Conservation (phyloP, 2,329 filamentous ascomycete genomes). For the Xylariaceae sp. region DNA sequence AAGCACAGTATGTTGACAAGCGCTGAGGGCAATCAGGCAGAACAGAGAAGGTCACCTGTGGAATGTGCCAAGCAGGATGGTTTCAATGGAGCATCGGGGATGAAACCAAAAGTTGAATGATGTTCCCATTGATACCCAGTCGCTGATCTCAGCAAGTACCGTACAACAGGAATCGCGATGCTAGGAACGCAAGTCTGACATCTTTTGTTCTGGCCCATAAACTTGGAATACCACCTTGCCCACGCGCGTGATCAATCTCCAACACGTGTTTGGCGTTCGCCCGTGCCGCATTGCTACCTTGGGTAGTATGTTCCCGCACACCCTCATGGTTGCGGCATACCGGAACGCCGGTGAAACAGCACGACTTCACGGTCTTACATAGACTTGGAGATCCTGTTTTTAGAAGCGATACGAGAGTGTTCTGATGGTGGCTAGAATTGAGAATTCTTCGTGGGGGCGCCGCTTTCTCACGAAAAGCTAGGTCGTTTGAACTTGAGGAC, state of each 20-base stretch:
- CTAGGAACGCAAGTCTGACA: no score
- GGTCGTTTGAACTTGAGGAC: neutral
- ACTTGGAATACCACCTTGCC: neutral
- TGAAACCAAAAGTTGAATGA: no score
- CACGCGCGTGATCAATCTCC: neutral
- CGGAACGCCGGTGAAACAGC: constrained; percentile 7
- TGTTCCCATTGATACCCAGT: no score
- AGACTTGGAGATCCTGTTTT: constrained; percentile 9
- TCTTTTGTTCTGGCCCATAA: no score
- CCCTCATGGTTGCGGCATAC: neutral
- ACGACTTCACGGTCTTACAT: constrained; percentile 7
- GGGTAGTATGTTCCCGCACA: neutral
- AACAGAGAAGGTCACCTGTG: no score
- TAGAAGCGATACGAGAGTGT: constrained; percentile 7
- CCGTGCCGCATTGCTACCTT: neutral
- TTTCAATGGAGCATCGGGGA: no score
- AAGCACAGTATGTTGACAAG: no score
- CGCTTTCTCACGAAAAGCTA: neutral
- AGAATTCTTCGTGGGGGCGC: neutral
- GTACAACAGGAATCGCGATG: no score
- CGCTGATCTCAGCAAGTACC: no score
- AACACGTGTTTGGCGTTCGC: neutral
- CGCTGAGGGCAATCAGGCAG: no score
- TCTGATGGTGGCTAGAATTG: neutral
- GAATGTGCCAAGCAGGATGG: no score